Evolutionary conservation across 345 rosid genomes (phyloP).

Genomic region (Moricandia arvensis): DNA sequence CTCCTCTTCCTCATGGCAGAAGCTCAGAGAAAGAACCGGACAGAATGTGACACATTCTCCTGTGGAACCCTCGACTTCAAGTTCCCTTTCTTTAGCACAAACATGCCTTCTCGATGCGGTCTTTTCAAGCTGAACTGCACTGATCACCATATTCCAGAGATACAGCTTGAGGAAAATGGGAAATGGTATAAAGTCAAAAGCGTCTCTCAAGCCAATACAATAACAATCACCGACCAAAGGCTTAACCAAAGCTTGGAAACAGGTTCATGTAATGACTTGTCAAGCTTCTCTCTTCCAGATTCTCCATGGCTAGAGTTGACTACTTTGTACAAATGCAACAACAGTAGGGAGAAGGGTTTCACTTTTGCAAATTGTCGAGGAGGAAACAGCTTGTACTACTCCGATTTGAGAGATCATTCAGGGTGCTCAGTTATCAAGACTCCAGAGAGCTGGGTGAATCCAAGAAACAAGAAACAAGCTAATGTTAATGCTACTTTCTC

Average conservation of each 20-base stretch:
- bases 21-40: not conserved
- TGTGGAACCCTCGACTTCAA: conserved; percentile 30
- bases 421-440: conserved; percentile 35
- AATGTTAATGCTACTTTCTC: conserved; percentile 24
- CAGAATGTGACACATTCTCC: conserved; percentile 1
- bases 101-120: conserved; percentile 31
- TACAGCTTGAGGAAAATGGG: conserved; percentile 36
- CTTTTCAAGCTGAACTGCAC: conserved; percentile 35
- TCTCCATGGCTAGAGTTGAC: conserved; percentile 22
- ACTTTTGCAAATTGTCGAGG: conserved; percentile 4
- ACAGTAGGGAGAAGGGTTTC: not conserved
- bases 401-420: not conserved
- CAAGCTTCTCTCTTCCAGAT: conserved; percentile 33
- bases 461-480: not conserved
- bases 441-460: conserved; percentile 15
- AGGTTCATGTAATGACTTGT: conserved; percentile 26
- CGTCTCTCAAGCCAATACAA: conserved; percentile 36
- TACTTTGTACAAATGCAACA: conserved; percentile 37
- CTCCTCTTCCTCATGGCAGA: not conserved
- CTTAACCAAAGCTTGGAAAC: conserved; percentile 3
- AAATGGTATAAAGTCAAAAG: conserved; percentile 18
- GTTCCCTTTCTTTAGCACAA: conserved; percentile 33
- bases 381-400: conserved; percentile 8
- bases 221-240: conserved; percentile 28
- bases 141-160: not conserved